phyloP scores from a whole-genome alignment of 2,329 filamentous ascomycete species.

The Clarireedia homoeocarpa region DNA sequence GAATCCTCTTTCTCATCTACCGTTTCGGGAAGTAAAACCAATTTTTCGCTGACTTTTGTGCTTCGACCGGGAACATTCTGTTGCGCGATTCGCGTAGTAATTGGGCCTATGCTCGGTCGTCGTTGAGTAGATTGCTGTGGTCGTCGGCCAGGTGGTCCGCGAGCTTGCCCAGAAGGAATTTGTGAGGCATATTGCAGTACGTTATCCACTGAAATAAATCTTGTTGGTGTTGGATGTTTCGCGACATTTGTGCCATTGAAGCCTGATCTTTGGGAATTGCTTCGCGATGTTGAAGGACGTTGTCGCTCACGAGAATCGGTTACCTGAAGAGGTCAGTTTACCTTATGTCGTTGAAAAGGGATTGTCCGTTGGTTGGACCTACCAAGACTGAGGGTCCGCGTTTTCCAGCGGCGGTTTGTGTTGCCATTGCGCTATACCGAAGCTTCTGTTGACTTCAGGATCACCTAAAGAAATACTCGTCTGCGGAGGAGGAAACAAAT shows the following conservation, averaged over 20 bases:
- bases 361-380: conserved; percentile 20
- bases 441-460: neutral
- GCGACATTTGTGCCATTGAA: conserved; percentile 22
- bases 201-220: conserved; percentile 85
- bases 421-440: conserved; percentile 17
- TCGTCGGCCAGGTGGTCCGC: conserved; percentile 50
- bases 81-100: conserved; percentile 35
- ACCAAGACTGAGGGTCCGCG: conserved; percentile 56
- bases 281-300: conserved; percentile 30
- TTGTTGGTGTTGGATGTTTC: conserved; percentile 45
- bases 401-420: conserved; percentile 32
- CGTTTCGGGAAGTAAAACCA: conserved; percentile 89
- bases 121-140: conserved; percentile 40
- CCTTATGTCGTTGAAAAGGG: neutral
- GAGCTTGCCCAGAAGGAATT: conserved; percentile 88
- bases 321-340: conserved; percentile 35
- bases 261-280: conserved; percentile 30
- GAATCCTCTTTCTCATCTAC: conserved; percentile 51
- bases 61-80: conserved; percentile 70
- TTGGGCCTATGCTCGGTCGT: conserved; percentile 38
- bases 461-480: neutral
- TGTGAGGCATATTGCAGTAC: conserved; percentile 90
- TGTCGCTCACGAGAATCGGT: conserved; percentile 52
- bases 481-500: too few species aligned
- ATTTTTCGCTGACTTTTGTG: conserved; percentile 90